Base-by-base conservation (phyloP, 73 alveolate species). In the Symbiodinium natans region DNA sequence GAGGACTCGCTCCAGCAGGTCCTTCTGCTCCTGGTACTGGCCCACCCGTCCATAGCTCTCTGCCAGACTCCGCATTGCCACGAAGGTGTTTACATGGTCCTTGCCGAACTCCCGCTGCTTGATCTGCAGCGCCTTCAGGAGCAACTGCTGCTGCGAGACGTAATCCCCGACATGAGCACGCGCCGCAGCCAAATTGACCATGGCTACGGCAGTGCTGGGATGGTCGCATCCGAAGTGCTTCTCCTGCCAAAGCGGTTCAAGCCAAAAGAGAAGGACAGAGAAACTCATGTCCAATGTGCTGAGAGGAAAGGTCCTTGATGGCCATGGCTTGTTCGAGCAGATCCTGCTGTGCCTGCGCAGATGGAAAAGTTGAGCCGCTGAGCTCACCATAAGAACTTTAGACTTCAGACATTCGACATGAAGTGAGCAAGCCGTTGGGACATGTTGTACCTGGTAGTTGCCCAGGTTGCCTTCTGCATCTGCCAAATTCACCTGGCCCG, bases 391-490 rank as follows among this genome's bases (percentile, higher is more conserved):
- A n/a, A n/a, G n/a, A n/a, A n/a, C n/a, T n/a, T n/a, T n/a, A n/a
- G n/a, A n/a, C n/a, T n/a, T n/a, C n/a, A n/a, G n/a, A n/a, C n/a
- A n/a, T n/a, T n/a, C n/a, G n/a, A n/a, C n/a, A n/a, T n/a, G n/a
- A n/a, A n/a, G n/a, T n/a, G n/a, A n/a, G n/a, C n/a, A n/a, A n/a
- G n/a, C n/a, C n/a, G n/a, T n/a, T n/a, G n/a, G n/a, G n/a, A n/a
- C n/a, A n/a, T n/a, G n/a, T n/a, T n/a, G 63, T 17, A 48, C 63
- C 42, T 15, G 43, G 84, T 74, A 74, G 84, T 74, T 74, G 84
- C 84, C 84, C 23, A 33, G 43, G 84, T 74, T n/a, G 84, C 84
- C 84, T 33, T 74, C 40, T 31, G 84, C 84, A 74, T 34, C 42
- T n/a, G 84, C 84, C 84, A 74, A 34, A 29, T 74, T 74, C 84